Evolutionary conservation across 2,329 filamentous ascomycete genomes (phyloP).

Genomic region (Amphichorda felina): DNA sequence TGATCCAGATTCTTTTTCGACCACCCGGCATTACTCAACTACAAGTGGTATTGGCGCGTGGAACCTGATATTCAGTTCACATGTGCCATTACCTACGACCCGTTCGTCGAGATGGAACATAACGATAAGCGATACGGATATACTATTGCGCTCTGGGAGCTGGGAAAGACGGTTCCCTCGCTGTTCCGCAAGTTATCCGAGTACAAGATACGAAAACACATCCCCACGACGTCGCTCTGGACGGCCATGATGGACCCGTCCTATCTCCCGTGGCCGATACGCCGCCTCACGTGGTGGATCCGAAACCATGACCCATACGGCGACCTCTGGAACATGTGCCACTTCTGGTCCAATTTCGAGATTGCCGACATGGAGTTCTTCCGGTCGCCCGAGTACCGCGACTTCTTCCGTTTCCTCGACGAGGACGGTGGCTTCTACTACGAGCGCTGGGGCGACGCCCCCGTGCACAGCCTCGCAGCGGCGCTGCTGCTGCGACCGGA

Average conservation of each 20-base stretch:
- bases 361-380: conserved; percentile 34
- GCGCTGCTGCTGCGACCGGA: conserved; percentile 25
- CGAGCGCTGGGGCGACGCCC: conserved; percentile 32
- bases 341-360: conserved; percentile 37
- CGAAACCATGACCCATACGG: conserved; percentile 24
- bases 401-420: conserved; percentile 27
- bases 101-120: conserved; percentile 31
- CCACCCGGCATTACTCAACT: conserved; percentile 24
- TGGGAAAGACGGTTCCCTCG: conserved; percentile 25
- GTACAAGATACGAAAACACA: conserved; percentile 23
- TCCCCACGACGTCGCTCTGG: conserved; percentile 23
- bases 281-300: conserved; percentile 20
- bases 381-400: conserved; percentile 24
- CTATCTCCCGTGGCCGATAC: conserved; percentile 30
- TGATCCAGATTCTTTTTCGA: conserved; percentile 27
- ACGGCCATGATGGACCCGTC: conserved; percentile 41
- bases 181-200: conserved; percentile 27
- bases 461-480: conserved; percentile 29
- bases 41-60: conserved; percentile 35
- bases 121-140: conserved; percentile 31
- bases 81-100: conserved; percentile 34
- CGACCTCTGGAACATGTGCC: conserved; percentile 30
- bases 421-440: conserved; percentile 28
- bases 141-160: conserved; percentile 30
- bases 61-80: conserved; percentile 31